phyloP scores from a whole-genome alignment of 495 filamentous ascomycete genomes.

The Penicillium paradoxum region DNA sequence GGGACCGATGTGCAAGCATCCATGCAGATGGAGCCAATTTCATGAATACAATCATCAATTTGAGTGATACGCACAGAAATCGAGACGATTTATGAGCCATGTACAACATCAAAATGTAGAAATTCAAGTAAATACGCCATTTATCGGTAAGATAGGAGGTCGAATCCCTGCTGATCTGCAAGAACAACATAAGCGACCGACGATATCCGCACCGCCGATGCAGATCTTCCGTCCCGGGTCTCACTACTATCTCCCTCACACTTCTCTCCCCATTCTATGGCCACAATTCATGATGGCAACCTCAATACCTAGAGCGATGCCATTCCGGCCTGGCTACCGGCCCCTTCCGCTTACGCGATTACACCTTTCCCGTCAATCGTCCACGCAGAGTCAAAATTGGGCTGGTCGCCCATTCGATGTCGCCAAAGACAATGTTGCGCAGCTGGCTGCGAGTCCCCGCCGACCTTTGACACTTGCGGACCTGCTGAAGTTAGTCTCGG shows the following conservation, averaged over 20 bases:
- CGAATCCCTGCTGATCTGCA: neutral
- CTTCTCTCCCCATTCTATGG: neutral
- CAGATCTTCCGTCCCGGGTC: slow-evolving; percentile 7
- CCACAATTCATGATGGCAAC: slow-evolving; percentile 9
- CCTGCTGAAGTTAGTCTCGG: slow-evolving; percentile 64
- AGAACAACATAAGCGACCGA: neutral
- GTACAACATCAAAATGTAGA: neutral
- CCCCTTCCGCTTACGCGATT: neutral
- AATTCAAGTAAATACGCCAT: neutral
- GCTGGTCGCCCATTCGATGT: slow-evolving; percentile 30
- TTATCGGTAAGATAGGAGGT: neutral
- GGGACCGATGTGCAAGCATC: neutral
- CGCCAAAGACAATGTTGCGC: slow-evolving; percentile 67
- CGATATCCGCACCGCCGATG: slow-evolving; percentile 6
- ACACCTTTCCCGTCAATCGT: slow-evolving; percentile 9
- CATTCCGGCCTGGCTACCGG: neutral
- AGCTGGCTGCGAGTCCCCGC: slow-evolving; percentile 70
- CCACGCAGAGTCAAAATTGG: slow-evolving; percentile 18
- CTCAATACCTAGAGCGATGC: slow-evolving; percentile 5
- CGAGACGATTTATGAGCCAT: neutral
- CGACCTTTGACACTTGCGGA: slow-evolving; percentile 82
- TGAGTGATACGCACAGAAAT: neutral
- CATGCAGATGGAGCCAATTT: slow-evolving; percentile 1
- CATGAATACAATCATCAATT: neutral
- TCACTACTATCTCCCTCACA: slow-evolving; percentile 10